phyloP scores from a whole-genome alignment of 306 rosid species.

The Acmispon strigosus region DNA sequence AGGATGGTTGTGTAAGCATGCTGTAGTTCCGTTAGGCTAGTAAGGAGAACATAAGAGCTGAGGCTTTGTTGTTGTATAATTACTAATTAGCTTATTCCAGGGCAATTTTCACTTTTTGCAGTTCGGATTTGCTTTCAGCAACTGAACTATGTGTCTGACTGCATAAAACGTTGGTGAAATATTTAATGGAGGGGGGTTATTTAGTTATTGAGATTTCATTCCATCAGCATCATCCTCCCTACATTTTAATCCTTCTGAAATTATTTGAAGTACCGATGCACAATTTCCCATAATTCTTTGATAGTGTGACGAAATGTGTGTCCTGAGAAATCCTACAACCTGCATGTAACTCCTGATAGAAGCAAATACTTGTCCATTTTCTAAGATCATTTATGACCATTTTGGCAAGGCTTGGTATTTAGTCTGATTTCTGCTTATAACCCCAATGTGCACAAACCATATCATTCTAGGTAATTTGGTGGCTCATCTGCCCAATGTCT shows the following conservation, averaged over 20 bases:
- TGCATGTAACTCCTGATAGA: not conserved
- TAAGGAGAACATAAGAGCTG: not conserved
- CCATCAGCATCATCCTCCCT: not conserved
- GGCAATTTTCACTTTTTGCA: not conserved
- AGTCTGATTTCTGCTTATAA: not conserved
- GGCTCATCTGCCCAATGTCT: not conserved
- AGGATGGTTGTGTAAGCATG: not conserved
- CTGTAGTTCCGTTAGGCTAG: not conserved
- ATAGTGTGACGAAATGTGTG: not conserved
- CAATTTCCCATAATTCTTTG: not conserved
- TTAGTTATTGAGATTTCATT: not conserved
- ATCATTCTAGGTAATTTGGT: not conserved
- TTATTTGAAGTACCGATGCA: not conserved
- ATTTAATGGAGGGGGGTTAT: constrained; percentile 3
- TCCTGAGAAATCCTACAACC: not conserved
- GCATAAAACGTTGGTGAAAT: not conserved
- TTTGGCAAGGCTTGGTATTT: not conserved
- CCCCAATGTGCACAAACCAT: not conserved
- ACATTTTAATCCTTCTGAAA: not conserved
- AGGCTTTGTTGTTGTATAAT: not conserved
- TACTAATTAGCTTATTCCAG: not conserved
- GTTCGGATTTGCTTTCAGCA: not conserved
- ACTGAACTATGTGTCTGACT: not conserved
- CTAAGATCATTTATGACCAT: not conserved
- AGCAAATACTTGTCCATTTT: constrained; percentile 5